phyloP scores from a whole-genome alignment of 2,329 filamentous ascomycete genomes.

The Didymella sp. region DNA sequence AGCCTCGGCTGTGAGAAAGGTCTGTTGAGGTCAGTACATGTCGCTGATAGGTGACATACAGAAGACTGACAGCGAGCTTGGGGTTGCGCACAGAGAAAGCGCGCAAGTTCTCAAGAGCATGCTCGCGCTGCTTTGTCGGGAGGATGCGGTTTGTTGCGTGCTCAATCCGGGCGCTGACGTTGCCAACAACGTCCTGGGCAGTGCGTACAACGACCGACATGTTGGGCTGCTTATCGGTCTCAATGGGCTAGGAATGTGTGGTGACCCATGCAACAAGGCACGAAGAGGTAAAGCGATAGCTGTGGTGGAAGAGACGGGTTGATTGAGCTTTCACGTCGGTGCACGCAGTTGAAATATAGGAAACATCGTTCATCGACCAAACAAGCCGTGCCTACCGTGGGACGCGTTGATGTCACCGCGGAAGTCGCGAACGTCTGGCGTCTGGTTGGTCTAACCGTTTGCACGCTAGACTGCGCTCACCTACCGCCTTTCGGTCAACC shows the following conservation, averaged over 20 bases:
- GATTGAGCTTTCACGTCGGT: neutral
- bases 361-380: neutral
- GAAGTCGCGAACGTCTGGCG: conserved; percentile 6
- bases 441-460: neutral
- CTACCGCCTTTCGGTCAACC: conserved; percentile 1
- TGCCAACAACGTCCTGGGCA: conserved; percentile 38
- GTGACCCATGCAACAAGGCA: neutral
- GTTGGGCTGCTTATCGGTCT: neutral
- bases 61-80: conserved; percentile 67
- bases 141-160: conserved; percentile 59
- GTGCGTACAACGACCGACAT: conserved; percentile 33
- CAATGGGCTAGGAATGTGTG: conserved; percentile 4
- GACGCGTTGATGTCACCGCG: conserved; percentile 18
- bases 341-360: neutral
- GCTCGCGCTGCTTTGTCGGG: conserved; percentile 66
- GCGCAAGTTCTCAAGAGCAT: conserved; percentile 61
- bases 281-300: neutral
- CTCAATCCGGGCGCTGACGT: conserved; percentile 25
- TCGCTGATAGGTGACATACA: neutral
- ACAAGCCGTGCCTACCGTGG: conserved; percentile 1
- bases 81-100: conserved; percentile 70
- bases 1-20: conserved; percentile 71
- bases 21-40: conserved; percentile 53
- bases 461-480: neutral
- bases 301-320: neutral